Evolutionary conservation across 1,284 basidiomycete genomes (phyloP), one percentile per base, ranked within the genome.

Genomic region (Ustilago esculenta): DNA sequence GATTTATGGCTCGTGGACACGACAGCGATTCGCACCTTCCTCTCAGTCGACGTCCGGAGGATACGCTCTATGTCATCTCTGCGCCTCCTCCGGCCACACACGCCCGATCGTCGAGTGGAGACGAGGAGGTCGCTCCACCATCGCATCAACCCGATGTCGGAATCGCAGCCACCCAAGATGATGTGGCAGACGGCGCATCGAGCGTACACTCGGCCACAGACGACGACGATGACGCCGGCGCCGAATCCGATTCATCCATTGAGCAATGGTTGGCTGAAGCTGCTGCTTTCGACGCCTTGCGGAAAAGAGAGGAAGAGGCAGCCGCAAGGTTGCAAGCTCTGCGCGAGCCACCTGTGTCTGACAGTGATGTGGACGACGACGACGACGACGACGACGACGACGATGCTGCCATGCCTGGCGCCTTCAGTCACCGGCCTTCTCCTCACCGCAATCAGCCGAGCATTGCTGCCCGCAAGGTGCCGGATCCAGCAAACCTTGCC

Each of bases 201-300:
- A 40, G 21, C 30, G 25, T 33, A 2, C 33, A 48, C 21, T 34
- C 39, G 23, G 40, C 17, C 9, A 12, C 27, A 4, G 49, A 50
- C 15, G 54, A 52, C 5, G 66, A 63, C 1, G 65, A 61, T 24
- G 52, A 51, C 12, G n/a, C n/a, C n/a, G 67, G 60, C 14, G 67
- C 48, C 2, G 67, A 60, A 17, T 69, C 68, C 1, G 68, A 72
- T 32, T 72, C 68, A 0, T 72, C 68, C 14, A 61, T 63, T 34
- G 71, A 73, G 41, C 66, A 69, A 36, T 69, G 66, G 68, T 30
- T 66, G 14, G 66, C 60, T 14, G 71, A 73, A 30, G 35, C 66
- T 3, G 66, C 66, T 24, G 66, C 71, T 5, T 73, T 71, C 34
- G 71, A 73, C 12, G 71, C 66, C 1, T 37, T 71, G 30, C 63